Evolutionary conservation across 306 rosid species (phyloP).

Genomic region (Hippophae gyantsensis): DNA sequence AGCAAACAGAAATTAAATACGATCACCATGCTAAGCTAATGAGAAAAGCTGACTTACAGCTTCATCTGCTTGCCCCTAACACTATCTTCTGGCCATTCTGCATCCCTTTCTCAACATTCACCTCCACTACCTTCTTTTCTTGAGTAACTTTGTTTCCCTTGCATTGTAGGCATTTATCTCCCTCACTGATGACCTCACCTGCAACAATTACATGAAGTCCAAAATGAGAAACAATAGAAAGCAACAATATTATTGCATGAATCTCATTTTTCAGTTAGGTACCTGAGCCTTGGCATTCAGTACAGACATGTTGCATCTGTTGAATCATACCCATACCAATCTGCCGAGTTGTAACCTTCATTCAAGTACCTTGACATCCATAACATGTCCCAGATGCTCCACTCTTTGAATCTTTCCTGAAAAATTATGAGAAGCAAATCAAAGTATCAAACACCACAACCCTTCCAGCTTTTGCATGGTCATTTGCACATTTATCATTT

Average conservation of each 20-base stretch:
- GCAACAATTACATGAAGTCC: constrained; percentile 15
- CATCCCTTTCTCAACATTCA: constrained; percentile 70
- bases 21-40: background rate
- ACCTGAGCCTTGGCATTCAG: constrained; percentile 68
- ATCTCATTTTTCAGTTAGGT: constrained; percentile 15
- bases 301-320: constrained; percentile 66
- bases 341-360: constrained; percentile 52
- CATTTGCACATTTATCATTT: background rate
- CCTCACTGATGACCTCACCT: constrained; percentile 68
- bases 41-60: constrained; percentile 36
- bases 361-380: constrained; percentile 69
- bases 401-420: constrained; percentile 72
- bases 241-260: background rate
- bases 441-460: background rate
- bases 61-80: constrained; percentile 73
- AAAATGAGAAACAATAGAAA: constrained; percentile 9
- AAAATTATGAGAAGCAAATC: constrained; percentile 1
- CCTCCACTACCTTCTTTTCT: constrained; percentile 70
- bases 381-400: constrained; percentile 52
- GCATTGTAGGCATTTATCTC: constrained; percentile 66
- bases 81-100: constrained; percentile 58
- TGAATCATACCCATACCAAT: constrained; percentile 65
- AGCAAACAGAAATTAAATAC: background rate
- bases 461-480: background rate
- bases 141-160: constrained; percentile 50